Conservation (phyloP, 139 green algal species). For the Pleodorina starrii region DNA sequence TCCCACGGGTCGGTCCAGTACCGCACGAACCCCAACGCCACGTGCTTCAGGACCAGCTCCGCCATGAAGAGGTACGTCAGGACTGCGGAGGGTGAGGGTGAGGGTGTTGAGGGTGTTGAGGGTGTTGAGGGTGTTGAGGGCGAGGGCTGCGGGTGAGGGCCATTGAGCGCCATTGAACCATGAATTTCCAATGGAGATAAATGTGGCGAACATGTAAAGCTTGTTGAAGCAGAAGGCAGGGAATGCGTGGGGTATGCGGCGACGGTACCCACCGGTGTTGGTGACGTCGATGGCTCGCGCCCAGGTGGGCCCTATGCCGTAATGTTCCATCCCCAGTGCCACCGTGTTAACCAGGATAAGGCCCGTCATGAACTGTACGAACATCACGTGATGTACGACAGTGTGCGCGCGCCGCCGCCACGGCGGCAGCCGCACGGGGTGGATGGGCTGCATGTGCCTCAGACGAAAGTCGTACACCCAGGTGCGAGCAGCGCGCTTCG, state of each 20-base stretch:
- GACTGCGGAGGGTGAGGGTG: constrained; percentile 7
- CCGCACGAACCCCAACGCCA: constrained; percentile 35
- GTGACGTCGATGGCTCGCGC: constrained; percentile 10
- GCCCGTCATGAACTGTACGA: constrained; percentile 63
- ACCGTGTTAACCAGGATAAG: constrained; percentile 67
- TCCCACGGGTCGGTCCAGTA: constrained; percentile 76
- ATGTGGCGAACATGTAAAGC: no score
- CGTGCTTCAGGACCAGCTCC: constrained; percentile 62
- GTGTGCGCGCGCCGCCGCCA: not conserved
- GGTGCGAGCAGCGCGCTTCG: not conserved
- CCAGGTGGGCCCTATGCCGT: constrained; percentile 59
- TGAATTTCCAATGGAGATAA: no score
- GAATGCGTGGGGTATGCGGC: no score
- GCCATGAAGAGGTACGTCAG: constrained; percentile 62
- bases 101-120: not conserved
- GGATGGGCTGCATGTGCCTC: constrained; percentile 9
- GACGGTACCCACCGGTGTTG: not conserved
- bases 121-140: not conserved
- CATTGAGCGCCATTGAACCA: no score
- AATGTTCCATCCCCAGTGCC: constrained; percentile 62
- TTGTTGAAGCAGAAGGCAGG: no score
- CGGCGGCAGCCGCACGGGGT: not conserved
- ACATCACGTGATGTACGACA: constrained; percentile 8
- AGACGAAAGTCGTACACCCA: constrained; percentile 20
- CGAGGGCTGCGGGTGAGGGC: not conserved